Percentiles rank a stretch among this genome's conserved stretches.
phyloP scores from a whole-genome alignment of 345 rosid genomes.

The Sonneratia alba region DNA sequence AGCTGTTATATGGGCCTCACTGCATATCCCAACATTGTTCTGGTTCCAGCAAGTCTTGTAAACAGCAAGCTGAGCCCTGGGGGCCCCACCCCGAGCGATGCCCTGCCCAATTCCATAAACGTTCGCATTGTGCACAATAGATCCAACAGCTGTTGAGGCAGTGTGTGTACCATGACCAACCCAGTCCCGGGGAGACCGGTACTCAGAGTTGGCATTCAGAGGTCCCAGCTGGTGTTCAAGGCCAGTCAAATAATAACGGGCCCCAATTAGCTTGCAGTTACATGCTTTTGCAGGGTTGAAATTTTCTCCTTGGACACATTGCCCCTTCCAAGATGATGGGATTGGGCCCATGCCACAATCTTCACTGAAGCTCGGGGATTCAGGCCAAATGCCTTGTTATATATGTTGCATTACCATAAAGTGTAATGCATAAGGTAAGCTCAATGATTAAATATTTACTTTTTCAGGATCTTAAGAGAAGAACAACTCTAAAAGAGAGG shows the following conservation, averaged over 20 bases:
- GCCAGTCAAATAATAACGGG: conserved; percentile 54
- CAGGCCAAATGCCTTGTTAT: conserved; percentile 62
- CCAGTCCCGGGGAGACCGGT: conserved; percentile 46
- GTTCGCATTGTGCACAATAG: conserved; percentile 26
- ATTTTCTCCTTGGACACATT: conserved; percentile 41
- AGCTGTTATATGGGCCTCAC: conserved; percentile 44
- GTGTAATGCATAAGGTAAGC: not conserved
- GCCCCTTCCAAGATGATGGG: conserved; percentile 54
- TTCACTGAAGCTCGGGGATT: conserved; percentile 53
- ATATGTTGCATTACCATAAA: not conserved
- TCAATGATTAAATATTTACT: not conserved
- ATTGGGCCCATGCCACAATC: conserved; percentile 25
- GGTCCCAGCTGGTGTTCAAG: conserved; percentile 29
- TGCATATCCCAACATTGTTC: conserved; percentile 21
- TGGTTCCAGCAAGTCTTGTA: conserved; percentile 46
- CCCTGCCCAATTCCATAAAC: conserved; percentile 34
- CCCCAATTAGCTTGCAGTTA: conserved; percentile 59
- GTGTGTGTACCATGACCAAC: conserved; percentile 65
- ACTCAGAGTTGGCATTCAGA: conserved; percentile 28
- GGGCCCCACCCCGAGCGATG: conserved; percentile 54
- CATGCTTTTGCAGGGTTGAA: conserved; percentile 41
- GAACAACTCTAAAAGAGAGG: not conserved
- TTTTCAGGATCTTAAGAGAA: not conserved
- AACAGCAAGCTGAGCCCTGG: conserved; percentile 49
- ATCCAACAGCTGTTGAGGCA: conserved; percentile 53